These are phyloP conservation scores for Candida pseudocylindracea DNA, from an alignment of 1,139 yeast genomes.

Conservation along the genomic window DNA sequence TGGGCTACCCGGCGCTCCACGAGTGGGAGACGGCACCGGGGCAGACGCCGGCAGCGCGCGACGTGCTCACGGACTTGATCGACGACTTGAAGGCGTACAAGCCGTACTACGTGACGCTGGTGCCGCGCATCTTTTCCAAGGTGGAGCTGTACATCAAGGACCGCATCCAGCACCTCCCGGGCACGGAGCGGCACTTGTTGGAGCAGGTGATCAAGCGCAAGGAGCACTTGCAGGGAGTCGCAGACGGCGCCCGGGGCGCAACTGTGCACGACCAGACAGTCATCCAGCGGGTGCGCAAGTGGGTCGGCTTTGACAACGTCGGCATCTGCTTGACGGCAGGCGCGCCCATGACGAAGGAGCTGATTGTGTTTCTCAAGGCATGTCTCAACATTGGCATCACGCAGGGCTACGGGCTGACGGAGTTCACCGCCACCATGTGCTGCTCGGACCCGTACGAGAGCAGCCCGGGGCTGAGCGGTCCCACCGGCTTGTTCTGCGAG, in stretches of 20 bases:
- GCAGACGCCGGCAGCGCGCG: conserved; percentile 1
- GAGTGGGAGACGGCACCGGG: too few relatives aligned
- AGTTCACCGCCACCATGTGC: conserved; percentile 5
- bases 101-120: conserved; percentile 13
- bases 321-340: conserved; percentile 7
- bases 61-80: conserved; percentile 5
- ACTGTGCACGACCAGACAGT: too few relatives aligned
- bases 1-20: conserved; percentile 14
- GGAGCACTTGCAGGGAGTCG: conserved; percentile 2
- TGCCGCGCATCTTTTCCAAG: conserved; percentile 17
- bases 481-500: conserved; percentile 13
- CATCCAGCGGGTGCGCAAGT: background rate
- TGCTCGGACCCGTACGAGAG: conserved; percentile 3
- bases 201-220: conserved; percentile 4
- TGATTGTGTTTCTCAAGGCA: conserved; percentile 6
- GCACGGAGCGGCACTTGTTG: background rate
- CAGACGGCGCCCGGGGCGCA: conserved; percentile 4
- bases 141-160: conserved; percentile 7
- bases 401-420: conserved; percentile 7
- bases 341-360: conserved; percentile 6
- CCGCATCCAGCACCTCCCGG: background rate
- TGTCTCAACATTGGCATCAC: conserved; percentile 5
- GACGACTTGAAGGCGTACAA: conserved; percentile 11
- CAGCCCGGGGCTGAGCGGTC: conserved; percentile 9
- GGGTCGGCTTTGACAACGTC: conserved; percentile 6